Conservation (phyloP, 192 early-diverging fungal species). For the Phlyctochytrium bullatum region DNA sequence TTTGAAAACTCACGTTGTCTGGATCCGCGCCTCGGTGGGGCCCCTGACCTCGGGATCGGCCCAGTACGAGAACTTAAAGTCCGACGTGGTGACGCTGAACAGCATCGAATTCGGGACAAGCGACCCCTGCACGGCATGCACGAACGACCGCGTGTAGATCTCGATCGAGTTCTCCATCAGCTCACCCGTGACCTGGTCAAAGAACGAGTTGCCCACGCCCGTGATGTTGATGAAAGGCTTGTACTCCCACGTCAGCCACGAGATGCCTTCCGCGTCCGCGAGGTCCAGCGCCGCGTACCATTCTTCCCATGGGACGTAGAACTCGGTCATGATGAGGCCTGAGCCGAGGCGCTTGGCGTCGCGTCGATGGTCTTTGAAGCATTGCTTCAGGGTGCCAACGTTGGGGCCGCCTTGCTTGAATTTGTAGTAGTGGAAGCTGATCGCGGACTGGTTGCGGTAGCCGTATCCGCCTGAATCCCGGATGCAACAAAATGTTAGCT, state of each 20-base stretch:
- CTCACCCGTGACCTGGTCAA: not conserved
- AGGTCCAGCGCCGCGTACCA: not conserved
- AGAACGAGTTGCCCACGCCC: not conserved
- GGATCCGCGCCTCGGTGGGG: not conserved
- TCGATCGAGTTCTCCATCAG: not conserved
- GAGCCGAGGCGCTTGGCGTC: not conserved
- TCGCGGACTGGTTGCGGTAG: constrained; percentile 6
- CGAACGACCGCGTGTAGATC: not conserved
- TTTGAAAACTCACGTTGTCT: not conserved
- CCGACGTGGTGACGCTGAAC: not conserved
- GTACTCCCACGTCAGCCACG: not conserved
- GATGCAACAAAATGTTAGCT: not conserved
- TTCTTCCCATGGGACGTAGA: not conserved
- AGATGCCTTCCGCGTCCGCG: not conserved
- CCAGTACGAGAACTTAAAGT: not conserved
- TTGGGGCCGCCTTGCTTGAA: not conserved
- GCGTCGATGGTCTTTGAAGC: not conserved
- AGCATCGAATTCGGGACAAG: not conserved
- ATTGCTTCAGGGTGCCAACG: not conserved
- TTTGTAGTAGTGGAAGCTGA: constrained; percentile 28
- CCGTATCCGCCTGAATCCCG: not conserved
- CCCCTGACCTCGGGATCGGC: not conserved
- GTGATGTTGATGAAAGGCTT: not conserved
- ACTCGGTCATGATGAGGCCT: not conserved
- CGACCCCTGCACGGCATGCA: not conserved